A percentile compares a stretch with the other conserved stretches of the same genome.
phyloP scores from a whole-genome alignment of 2,329 filamentous ascomycete genomes.

The Alternaria arborescens region DNA sequence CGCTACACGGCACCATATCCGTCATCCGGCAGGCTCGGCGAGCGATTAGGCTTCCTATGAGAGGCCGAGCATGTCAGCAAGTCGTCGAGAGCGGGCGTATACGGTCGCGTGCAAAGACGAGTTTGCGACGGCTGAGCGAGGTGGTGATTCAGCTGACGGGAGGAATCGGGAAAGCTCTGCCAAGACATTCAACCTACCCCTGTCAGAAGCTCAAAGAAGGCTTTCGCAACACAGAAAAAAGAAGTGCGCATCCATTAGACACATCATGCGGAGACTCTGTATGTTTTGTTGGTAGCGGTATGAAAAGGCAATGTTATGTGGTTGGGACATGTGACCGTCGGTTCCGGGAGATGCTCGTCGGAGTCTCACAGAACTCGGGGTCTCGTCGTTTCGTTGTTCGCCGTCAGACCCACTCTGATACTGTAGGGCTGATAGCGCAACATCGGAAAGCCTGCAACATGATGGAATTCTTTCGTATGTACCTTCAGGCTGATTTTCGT shows the following conservation, averaged over 20 bases:
- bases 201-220: not conserved
- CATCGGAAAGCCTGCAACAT: not conserved
- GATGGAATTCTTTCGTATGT: not conserved
- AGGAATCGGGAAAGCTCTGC: conserved; percentile 18
- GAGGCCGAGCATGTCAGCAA: conserved; percentile 10
- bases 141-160: conserved; percentile 21
- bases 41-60: conserved; percentile 14
- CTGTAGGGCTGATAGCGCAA: conserved; percentile 8
- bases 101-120: conserved; percentile 28
- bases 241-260: not conserved
- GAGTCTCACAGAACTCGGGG: conserved; percentile 1
- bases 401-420: conserved; percentile 16
- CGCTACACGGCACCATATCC: conserved; percentile 21
- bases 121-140: conserved; percentile 27
- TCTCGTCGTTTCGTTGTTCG: conserved; percentile 2
- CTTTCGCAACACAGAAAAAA: not conserved
- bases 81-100: conserved; percentile 7
- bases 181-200: not conserved
- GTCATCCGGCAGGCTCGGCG: conserved; percentile 10
- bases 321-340: not conserved
- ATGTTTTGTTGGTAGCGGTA: fast-evolving
- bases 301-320: not conserved
- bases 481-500: not conserved
- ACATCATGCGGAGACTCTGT: not conserved
- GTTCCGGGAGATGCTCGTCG: conserved; percentile 31